Percentiles rank a stretch among this genome's conserved stretches.
Evolutionary conservation across 805 yeast species (phyloP).

Genomic region (Wickerhamiella shivajii): DNA sequence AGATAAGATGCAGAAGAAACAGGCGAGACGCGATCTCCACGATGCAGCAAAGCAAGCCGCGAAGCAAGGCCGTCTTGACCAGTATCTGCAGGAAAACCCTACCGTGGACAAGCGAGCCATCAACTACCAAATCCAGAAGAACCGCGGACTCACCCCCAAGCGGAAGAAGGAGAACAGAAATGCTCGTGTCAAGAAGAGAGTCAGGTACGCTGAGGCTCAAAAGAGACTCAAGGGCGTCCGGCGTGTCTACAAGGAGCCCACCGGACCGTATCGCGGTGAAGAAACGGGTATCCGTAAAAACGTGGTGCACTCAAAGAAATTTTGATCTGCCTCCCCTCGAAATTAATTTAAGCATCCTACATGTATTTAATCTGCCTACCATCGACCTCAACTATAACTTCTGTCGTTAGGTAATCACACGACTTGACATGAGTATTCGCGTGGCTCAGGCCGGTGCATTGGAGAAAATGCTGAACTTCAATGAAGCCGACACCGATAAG

Average conservation of each 20-base stretch:
- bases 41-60: conserved; percentile 42
- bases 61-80: conserved; percentile 68
- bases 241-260: conserved; percentile 64
- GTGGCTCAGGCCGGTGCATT: conserved; percentile 7
- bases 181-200: conserved; percentile 96
- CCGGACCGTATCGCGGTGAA: conserved; percentile 84
- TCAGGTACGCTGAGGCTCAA: conserved; percentile 86
- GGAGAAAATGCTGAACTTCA: conserved; percentile 70
- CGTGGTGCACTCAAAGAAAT: conserved; percentile 71
- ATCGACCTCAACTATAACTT: too few relatives aligned
- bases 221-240: conserved; percentile 85
- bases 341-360: too few relatives aligned
- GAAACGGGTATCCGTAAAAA: conserved; percentile 95
- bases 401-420: conserved; percentile 6
- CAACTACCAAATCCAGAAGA: conserved; percentile 87
- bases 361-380: too few relatives aligned
- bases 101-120: conserved; percentile 87
- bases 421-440: conserved; percentile 7
- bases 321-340: too few relatives aligned
- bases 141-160: conserved; percentile 88
- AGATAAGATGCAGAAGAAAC: conserved; percentile 34
- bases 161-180: conserved; percentile 89
- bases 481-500: conserved; percentile 35
- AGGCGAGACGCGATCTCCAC: conserved; percentile 53
- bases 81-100: conserved; percentile 49